A percentile compares a stretch with the other conserved stretches of the same genome.
phyloP scores from a whole-genome alignment of 2,329 filamentous ascomycete genomes.

The Aspergillus sp. region DNA sequence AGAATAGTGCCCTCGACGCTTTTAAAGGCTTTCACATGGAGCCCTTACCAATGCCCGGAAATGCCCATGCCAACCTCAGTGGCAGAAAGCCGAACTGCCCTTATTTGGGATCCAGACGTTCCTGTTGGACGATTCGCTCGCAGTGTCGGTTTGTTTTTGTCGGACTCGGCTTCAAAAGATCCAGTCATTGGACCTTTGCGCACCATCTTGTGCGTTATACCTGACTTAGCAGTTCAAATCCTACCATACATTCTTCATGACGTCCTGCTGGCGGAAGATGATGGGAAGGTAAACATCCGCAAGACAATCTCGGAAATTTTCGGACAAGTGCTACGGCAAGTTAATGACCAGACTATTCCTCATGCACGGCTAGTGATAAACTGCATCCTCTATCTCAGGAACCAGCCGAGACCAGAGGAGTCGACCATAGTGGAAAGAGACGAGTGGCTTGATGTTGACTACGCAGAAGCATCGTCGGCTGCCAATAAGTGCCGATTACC shows the following conservation, averaged over 20 bases:
- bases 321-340: constrained; percentile 62
- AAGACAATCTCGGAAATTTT: constrained; percentile 66
- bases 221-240: constrained; percentile 69
- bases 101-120: constrained; percentile 24
- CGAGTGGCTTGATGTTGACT: constrained; percentile 85
- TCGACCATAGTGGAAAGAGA: constrained; percentile 75
- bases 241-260: constrained; percentile 87
- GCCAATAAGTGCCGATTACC: constrained; percentile 80
- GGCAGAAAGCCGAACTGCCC: constrained; percentile 15
- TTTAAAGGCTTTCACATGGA: constrained; percentile 46
- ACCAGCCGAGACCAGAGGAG: constrained; percentile 74
- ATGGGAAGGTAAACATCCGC: constrained; percentile 62
- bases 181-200: constrained; percentile 70
- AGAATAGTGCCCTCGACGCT: constrained; percentile 39
- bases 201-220: constrained; percentile 65
- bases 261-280: constrained; percentile 69
- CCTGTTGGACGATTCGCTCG: constrained; percentile 39
- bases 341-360: constrained; percentile 49
- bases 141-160: constrained; percentile 52
- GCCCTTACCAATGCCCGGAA: constrained; percentile 42
- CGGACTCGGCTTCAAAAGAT: constrained; percentile 60
- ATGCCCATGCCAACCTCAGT: constrained; percentile 27
- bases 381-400: constrained; percentile 82
- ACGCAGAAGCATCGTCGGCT: constrained; percentile 67
- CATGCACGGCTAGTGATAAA: constrained; percentile 75